These are phyloP conservation scores for Sicyos baderoa DNA, from an alignment of 306 rosid genomes.

Conservation along the genomic window DNA sequence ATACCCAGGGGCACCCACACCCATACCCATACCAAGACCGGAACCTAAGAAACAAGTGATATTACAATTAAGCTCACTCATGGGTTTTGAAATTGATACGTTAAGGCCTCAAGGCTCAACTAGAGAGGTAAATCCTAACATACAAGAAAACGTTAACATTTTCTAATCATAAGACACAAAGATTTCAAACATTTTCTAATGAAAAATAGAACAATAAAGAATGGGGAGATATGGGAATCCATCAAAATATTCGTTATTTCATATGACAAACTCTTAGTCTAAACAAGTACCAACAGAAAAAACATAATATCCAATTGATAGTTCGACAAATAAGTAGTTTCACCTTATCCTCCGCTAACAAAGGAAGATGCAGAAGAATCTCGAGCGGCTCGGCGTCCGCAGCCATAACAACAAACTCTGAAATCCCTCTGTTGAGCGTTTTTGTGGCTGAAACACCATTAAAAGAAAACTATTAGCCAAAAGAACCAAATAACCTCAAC, in stretches of 20 bases:
- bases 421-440: slow-evolving; percentile 78
- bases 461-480: not conserved
- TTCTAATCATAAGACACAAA: not conserved
- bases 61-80: too few species aligned
- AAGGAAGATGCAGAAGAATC: slow-evolving; percentile 88
- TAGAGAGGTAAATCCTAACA: not conserved
- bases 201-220: not conserved
- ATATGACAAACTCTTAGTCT: too few species aligned
- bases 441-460: slow-evolving; percentile 59
- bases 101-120: too few species aligned
- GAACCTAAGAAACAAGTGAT: too few species aligned
- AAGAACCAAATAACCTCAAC: not conserved
- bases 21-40: too few species aligned
- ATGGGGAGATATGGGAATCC: not conserved
- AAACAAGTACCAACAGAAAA: not conserved
- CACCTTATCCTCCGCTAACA: slow-evolving; percentile 93
- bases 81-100: too few species aligned
- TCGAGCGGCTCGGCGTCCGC: slow-evolving; percentile 90
- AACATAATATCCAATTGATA: not conserved
- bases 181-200: too few species aligned
- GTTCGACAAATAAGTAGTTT: not conserved
- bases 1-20: too few species aligned
- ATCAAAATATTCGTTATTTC: not conserved
- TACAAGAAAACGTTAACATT: too few species aligned
- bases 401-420: slow-evolving; percentile 88